phyloP scores from a whole-genome alignment of 164 flowering plant genomes.

The Taxillus chinensis region DNA sequence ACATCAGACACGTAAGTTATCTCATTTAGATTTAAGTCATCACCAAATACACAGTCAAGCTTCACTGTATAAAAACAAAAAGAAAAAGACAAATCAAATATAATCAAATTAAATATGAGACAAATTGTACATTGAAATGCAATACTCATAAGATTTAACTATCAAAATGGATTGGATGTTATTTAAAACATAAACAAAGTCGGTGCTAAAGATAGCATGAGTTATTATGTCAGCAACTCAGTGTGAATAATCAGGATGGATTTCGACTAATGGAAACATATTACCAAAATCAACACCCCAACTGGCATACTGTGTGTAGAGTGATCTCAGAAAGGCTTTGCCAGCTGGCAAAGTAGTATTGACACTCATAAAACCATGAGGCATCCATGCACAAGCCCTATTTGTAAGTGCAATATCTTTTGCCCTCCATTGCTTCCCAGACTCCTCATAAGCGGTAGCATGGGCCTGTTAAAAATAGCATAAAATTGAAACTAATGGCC shows the following conservation, averaged over 20 bases:
- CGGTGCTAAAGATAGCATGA: too few species aligned
- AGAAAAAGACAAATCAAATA: conserved; percentile 3
- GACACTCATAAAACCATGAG: conserved; percentile 86
- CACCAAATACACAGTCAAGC: conserved; percentile 91
- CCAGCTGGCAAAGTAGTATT: conserved; percentile 66
- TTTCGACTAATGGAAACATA: background rate
- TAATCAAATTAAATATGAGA: background rate
- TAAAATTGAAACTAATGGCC: background rate
- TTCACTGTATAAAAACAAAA: conserved; percentile 46
- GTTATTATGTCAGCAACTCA: too few species aligned
- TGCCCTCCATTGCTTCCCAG: conserved; percentile 61
- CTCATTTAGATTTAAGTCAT: conserved; percentile 65
- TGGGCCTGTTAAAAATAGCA: conserved; percentile 36
- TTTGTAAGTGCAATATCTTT: conserved; percentile 61
- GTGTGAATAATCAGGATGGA: background rate
- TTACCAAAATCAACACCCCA: conserved; percentile 98
- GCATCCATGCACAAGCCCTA: conserved; percentile 82
- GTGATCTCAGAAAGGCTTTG: conserved; percentile 76
- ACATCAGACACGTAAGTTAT: conserved; percentile 74
- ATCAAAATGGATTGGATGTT: too few species aligned
- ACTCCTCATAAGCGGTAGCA: conserved; percentile 34
- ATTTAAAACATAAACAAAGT: too few species aligned
- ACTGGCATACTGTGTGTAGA: conserved; percentile 76
- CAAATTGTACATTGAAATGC: too few species aligned
- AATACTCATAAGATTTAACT: too few species aligned